These are phyloP conservation scores for Nemania abortiva DNA, from an alignment of 2,329 filamentous ascomycete species.

Conservation along the genomic window DNA sequence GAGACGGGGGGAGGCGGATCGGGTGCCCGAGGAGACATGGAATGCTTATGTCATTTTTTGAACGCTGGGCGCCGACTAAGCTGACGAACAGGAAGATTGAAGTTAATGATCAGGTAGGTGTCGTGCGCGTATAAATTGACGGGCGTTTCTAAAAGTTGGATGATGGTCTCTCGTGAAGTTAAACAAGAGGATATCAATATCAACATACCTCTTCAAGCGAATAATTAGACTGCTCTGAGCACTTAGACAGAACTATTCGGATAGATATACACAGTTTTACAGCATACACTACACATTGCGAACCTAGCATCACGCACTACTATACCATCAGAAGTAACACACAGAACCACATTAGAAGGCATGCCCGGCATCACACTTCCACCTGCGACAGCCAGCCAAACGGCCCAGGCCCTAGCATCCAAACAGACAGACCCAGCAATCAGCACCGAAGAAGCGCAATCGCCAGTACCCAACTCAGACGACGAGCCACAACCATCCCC, in stretches of 20 bases:
- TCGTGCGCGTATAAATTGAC: background rate
- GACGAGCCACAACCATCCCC: background rate
- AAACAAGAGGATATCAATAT: background rate
- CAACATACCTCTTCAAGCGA: background rate
- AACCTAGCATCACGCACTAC: background rate
- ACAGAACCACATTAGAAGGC: background rate
- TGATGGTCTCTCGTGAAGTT: background rate
- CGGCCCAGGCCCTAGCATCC: background rate
- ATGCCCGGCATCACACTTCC: background rate
- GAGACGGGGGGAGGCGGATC: background rate
- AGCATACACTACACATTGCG: background rate
- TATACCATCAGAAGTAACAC: background rate
- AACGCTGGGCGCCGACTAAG: background rate
- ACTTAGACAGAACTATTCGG: background rate
- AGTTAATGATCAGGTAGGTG: background rate
- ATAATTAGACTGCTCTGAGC: background rate
- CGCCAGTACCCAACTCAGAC: background rate
- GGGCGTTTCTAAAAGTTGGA: background rate
- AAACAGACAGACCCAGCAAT: constrained; percentile 15
- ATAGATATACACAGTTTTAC: background rate
- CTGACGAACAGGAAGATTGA: background rate
- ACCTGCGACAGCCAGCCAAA: background rate
- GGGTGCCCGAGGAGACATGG: background rate
- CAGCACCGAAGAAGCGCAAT: constrained; percentile 1
- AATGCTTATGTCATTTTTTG: background rate